These are phyloP conservation scores for Plasmodium ovale DNA, from an alignment of 169 alveolate genomes.

Conservation along the genomic window DNA sequence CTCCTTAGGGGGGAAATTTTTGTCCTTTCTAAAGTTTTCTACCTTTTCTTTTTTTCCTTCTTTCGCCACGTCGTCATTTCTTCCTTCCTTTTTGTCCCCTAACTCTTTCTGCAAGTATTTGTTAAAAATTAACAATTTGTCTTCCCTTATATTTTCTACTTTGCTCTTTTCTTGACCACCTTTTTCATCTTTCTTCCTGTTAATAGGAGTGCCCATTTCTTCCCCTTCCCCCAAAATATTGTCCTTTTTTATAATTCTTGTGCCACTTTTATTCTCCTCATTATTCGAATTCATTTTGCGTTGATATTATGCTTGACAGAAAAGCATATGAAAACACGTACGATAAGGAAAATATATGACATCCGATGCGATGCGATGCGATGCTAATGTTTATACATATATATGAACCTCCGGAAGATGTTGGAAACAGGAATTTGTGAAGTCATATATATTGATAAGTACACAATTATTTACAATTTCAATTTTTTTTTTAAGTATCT, in stretches of 20 bases:
- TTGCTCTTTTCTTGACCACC: conserved; percentile 1
- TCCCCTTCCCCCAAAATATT: conserved; percentile 29
- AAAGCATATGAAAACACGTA: too few relatives aligned
- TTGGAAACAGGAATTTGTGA: too few relatives aligned
- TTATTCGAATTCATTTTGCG: conserved; percentile 35
- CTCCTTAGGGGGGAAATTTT: conserved; percentile 6
- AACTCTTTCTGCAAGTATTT: conserved; percentile 3
- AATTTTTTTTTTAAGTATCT: too few relatives aligned
- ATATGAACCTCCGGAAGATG: too few relatives aligned
- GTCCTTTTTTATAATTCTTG: not conserved
- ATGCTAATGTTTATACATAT: too few relatives aligned
- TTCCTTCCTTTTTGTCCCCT: not conserved
- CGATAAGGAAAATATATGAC: too few relatives aligned
- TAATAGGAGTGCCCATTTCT: conserved; percentile 39
- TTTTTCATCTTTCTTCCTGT: not conserved
- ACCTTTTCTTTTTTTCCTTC: not conserved
- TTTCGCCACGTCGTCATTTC: not conserved
- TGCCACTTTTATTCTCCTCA: conserved; percentile 13
- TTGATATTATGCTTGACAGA: not conserved
- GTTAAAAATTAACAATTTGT: conserved; percentile 9
- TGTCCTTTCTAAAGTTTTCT: not conserved
- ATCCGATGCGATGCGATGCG: not conserved
- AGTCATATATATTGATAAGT: too few relatives aligned
- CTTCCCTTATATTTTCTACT: not conserved
- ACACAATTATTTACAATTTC: too few relatives aligned